A percentile compares a stretch with the other conserved stretches of the same genome.
Evolutionary conservation across 306 rosid genomes (phyloP).

Genomic region (Quercus dentata): DNA sequence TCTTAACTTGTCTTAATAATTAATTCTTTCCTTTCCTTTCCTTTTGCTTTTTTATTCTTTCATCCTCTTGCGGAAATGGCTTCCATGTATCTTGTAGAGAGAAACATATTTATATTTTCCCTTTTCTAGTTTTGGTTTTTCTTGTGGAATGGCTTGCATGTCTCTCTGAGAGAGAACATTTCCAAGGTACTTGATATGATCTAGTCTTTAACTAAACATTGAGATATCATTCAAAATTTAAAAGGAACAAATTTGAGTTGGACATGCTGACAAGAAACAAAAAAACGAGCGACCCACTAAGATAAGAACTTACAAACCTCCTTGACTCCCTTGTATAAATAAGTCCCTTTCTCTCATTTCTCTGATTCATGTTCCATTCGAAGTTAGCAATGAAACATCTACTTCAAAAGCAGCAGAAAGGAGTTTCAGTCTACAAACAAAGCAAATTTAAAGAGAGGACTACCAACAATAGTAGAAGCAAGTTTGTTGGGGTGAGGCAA

Average conservation of each 20-base stretch:
- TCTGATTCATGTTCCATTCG: neutral
- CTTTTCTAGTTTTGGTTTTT: neutral
- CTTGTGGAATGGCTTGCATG: slow-evolving; percentile 19
- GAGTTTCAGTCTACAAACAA: slow-evolving; percentile 14
- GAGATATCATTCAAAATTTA: slow-evolving; percentile 5
- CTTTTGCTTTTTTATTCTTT: neutral
- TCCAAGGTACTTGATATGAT: neutral
- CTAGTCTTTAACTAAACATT: neutral
- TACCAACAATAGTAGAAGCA: slow-evolving; percentile 21
- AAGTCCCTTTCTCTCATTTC: neutral
- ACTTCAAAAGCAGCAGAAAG: slow-evolving; percentile 18
- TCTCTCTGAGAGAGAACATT: neutral
- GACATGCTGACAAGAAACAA: slow-evolving; percentile 27
- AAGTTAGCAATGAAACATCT: slow-evolving; percentile 20
- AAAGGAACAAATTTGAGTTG: neutral
- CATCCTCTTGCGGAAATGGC: neutral
- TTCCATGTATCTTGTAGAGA: no score
- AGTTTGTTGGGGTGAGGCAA: slow-evolving; percentile 81
- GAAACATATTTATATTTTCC: neutral
- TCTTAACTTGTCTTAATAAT: neutral
- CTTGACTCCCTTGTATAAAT: neutral
- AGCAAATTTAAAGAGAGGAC: slow-evolving; percentile 29
- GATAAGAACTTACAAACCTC: neutral
- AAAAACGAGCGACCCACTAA: slow-evolving; percentile 80
- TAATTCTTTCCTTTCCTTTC: neutral